A percentile compares a stretch with the other conserved stretches of the same genome.
These are phyloP conservation scores for Cryptococcus wingfieldii DNA, from an alignment of 1,284 basidiomycete genomes.

Conservation along the genomic window DNA sequence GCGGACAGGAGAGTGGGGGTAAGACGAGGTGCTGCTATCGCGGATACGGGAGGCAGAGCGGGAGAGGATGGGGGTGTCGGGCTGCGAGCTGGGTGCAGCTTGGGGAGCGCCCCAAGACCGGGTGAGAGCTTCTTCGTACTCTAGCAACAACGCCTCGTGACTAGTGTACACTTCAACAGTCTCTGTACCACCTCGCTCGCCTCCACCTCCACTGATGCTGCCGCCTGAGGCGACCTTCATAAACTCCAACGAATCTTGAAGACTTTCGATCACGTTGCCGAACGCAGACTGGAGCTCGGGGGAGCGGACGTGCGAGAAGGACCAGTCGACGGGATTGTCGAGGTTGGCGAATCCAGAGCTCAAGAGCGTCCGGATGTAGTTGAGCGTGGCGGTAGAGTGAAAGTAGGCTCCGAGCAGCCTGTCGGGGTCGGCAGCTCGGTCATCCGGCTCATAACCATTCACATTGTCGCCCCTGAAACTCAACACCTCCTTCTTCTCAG, in stretches of 20 bases:
- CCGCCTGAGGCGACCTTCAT: slow-evolving; percentile 69
- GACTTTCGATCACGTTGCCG: slow-evolving; percentile 72
- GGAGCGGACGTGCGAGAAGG: slow-evolving; percentile 83
- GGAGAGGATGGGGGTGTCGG: slow-evolving; percentile 25
- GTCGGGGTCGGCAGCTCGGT: slow-evolving; percentile 81
- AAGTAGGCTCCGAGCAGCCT: slow-evolving; percentile 86
- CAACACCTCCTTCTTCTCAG: slow-evolving; percentile 43
- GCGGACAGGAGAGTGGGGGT: slow-evolving; percentile 28
- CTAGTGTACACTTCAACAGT: slow-evolving; percentile 95
- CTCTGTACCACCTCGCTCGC: slow-evolving; percentile 63
- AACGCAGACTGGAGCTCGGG: slow-evolving; percentile 73
- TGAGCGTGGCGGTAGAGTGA: slow-evolving; percentile 88
- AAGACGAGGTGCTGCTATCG: slow-evolving; percentile 1
- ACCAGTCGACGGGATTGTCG: slow-evolving; percentile 88
- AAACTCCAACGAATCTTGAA: slow-evolving; percentile 90
- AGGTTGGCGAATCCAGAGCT: slow-evolving; percentile 87
- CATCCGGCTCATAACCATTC: slow-evolving; percentile 68
- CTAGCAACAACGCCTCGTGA: slow-evolving; percentile 89
- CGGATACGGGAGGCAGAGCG: slow-evolving; percentile 23
- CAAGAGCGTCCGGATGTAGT: slow-evolving; percentile 83
- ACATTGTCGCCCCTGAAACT: slow-evolving; percentile 84
- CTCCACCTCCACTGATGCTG: slow-evolving; percentile 46
- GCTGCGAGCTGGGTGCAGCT: slow-evolving; percentile 2
- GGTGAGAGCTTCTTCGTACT: slow-evolving; percentile 90
- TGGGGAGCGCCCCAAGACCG: slow-evolving; percentile 47